Conservation (phyloP, 2,329 filamentous ascomycete species). For the Cylindrodendrum hubeiense region DNA sequence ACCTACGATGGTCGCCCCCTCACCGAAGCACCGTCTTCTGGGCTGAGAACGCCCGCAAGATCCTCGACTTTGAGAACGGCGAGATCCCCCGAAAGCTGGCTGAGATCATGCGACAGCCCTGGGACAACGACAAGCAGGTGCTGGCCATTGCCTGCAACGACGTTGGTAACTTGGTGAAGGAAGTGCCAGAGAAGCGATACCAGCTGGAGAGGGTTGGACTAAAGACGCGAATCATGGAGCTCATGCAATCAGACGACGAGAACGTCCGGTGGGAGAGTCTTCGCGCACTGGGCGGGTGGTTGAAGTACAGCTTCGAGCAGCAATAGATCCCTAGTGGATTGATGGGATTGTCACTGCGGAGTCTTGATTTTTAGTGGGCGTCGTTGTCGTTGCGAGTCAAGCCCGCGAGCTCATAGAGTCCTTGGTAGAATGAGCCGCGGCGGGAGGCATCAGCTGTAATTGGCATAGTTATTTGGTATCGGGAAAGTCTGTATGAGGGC, state of each 20-base stretch:
- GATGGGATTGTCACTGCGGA: slow-evolving; percentile 30
- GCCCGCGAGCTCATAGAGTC: slow-evolving; percentile 36
- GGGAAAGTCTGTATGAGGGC: slow-evolving; percentile 27
- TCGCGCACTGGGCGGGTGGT: slow-evolving; percentile 78
- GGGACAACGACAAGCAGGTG: slow-evolving; percentile 86
- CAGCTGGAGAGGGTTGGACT: slow-evolving; percentile 86
- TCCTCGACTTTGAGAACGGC: slow-evolving; percentile 85
- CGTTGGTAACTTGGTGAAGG: slow-evolving; percentile 87
- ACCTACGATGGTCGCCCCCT: slow-evolving; percentile 92
- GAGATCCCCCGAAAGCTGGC: slow-evolving; percentile 83
- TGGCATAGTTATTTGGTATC: slow-evolving; percentile 46
- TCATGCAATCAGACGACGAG: slow-evolving; percentile 92
- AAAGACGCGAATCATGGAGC: slow-evolving; percentile 90
- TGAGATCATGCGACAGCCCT: slow-evolving; percentile 82
- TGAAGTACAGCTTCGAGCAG: slow-evolving; percentile 73
- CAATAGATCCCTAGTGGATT: slow-evolving; percentile 33
- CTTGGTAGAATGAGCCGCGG: slow-evolving; percentile 42
- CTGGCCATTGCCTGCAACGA: slow-evolving; percentile 95
- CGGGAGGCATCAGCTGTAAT: slow-evolving; percentile 46
- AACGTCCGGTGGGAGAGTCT: slow-evolving; percentile 93
- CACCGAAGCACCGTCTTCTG: slow-evolving; percentile 90
- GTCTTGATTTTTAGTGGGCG: slow-evolving; percentile 40
- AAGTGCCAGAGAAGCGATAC: slow-evolving; percentile 85
- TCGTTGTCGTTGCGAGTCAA: slow-evolving; percentile 34
- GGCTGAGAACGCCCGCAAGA: slow-evolving; percentile 89